Conservation (phyloP, 768 basidiomycete species). For the Psilocybe tampanensis region DNA sequence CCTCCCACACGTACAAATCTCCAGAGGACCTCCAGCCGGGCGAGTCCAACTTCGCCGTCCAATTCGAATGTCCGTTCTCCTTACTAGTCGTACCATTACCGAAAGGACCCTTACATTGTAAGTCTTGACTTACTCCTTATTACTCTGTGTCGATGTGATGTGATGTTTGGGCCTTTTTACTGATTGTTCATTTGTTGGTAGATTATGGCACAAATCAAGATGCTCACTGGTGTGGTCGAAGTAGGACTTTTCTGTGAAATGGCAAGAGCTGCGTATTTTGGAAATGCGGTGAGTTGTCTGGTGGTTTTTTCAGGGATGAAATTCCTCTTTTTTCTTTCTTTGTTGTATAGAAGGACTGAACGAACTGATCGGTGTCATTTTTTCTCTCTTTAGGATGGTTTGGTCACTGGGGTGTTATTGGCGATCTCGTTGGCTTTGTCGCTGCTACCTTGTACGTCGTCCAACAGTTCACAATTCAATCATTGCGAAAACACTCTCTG, state of each 20-base stretch:
- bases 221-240: constrained; percentile 98
- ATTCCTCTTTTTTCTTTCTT: too few relatives aligned
- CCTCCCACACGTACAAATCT: constrained; percentile 52
- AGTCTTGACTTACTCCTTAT: too few relatives aligned
- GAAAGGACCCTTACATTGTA: constrained; percentile 36
- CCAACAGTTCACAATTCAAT: constrained; percentile 80
- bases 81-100: not conserved
- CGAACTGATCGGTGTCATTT: too few relatives aligned
- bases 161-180: not conserved
- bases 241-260: constrained; percentile 96
- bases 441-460: too few relatives aligned
- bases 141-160: too few relatives aligned
- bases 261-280: constrained; percentile 96
- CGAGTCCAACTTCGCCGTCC: constrained; percentile 45
- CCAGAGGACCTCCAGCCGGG: constrained; percentile 34
- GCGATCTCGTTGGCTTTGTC: too few relatives aligned
- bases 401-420: too few relatives aligned
- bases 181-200: constrained; percentile 36
- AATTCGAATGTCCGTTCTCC: constrained; percentile 48
- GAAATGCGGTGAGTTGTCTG: constrained; percentile 62
- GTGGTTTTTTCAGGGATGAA: not conserved
- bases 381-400: too few relatives aligned
- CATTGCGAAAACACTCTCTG: constrained; percentile 81
- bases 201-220: constrained; percentile 83
- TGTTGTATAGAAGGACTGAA: not conserved